phyloP scores from a whole-genome alignment of 768 basidiomycete genomes.

The Gloeopeniophorella convolvens region DNA sequence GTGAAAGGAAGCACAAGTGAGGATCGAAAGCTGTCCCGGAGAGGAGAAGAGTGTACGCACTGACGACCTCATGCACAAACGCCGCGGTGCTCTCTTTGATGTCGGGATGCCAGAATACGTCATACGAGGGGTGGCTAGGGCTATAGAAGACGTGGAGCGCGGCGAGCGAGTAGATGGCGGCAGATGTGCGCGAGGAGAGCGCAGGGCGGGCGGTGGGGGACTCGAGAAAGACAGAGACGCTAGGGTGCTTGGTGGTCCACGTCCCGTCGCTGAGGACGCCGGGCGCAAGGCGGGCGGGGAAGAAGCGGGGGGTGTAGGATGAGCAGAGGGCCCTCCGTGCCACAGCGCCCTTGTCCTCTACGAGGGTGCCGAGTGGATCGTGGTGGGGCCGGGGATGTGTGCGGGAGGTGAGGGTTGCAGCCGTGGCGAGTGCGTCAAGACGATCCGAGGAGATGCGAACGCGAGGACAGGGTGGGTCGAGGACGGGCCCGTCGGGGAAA shows the following conservation, averaged over 20 bases:
- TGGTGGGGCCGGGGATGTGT: conserved; percentile 6
- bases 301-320: conserved; percentile 3
- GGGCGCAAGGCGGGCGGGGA: conserved; percentile 6
- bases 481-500: background rate
- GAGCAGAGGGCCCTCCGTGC: conserved; percentile 6
- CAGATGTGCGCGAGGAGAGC: conserved; percentile 7
- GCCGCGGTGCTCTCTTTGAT: conserved; percentile 13
- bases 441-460: conserved; percentile 14
- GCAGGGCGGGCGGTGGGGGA: conserved; percentile 12
- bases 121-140: conserved; percentile 19
- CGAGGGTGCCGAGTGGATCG: conserved; percentile 19
- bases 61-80: conserved; percentile 16
- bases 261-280: conserved; percentile 21
- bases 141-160: conserved; percentile 16
- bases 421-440: background rate
- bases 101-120: conserved; percentile 17
- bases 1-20: background rate
- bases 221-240: conserved; percentile 13
- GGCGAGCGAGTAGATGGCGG: conserved; percentile 18
- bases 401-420: background rate
- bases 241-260: conserved; percentile 19
- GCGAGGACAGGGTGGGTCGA: conserved; percentile 1
- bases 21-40: too few species aligned
- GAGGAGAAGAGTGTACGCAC: conserved; percentile 9
- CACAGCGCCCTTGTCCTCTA: background rate